Base-by-base conservation (phyloP, 192 early-diverging fungal genomes). In the Coemansia sp. region DNA sequence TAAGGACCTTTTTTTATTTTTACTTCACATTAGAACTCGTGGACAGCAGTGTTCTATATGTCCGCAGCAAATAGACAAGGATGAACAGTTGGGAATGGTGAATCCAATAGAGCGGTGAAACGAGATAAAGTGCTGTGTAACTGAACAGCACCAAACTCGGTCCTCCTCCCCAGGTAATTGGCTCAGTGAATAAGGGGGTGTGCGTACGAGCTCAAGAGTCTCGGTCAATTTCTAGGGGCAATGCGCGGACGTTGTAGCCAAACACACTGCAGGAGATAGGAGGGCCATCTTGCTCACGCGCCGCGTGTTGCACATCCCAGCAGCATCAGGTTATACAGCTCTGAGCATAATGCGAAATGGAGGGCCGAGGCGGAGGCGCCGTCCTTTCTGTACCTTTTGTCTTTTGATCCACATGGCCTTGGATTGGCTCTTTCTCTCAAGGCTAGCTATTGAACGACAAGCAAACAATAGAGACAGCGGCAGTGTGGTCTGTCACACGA, bases 261-360 rank as follows among this genome's bases (percentile, higher is more conserved):
- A 55, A 55, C 54, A 55, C 3, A 31, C 27, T 29, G 27, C 54
- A 55, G 29, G 52, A 31, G 24, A 31, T 27, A 55, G 12, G 27
- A 55, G 12, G 27, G 52, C 11, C 47, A 51, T 51, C 36, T 51
- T 51, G 27, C 52, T 55, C 52, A 55, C 52, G 52, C 52, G 52
- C 29, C 55, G 11, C 55, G 55, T 59, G 55, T 59, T 36, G 55
- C 55, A 59, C 55, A 59, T 59, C 55, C 29, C 31, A 59, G 55
- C 55, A 59, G 33, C 55, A 54, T 54, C 51, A 57, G 54, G 54
- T 57, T 57, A 22, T 20, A 51, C 47, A 51, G 44, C 44, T 46
- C 44, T 38, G 36, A 24, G 36, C 36, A 38, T 7, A 38, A 38
- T 5, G 36, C 6, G 36, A 43, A 43, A 15, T 43, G 42, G 15